These are phyloP conservation scores for Sporothrix sp. DNA, from an alignment of 2,329 filamentous ascomycete genomes.

Conservation along the genomic window DNA sequence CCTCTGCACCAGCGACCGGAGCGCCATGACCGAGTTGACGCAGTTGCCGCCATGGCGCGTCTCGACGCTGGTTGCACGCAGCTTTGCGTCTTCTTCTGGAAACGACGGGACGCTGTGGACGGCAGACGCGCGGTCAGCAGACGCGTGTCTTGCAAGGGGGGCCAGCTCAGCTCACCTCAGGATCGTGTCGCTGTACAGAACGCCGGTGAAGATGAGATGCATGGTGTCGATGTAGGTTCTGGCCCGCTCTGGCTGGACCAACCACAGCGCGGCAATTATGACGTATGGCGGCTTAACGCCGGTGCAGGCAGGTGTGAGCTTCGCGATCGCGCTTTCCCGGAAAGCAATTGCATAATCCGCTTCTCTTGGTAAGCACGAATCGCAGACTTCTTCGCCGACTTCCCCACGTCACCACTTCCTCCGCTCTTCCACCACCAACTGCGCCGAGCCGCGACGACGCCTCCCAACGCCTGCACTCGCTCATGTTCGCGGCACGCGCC, in stretches of 20 bases:
- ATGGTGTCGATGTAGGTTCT: too few relatives aligned
- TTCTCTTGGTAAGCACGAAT: neutral
- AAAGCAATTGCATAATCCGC: constrained; percentile 4
- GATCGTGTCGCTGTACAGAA: constrained; percentile 63
- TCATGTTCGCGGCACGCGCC: constrained; percentile 8
- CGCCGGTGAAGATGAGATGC: constrained; percentile 54
- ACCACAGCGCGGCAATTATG: neutral
- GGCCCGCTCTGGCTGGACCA: too few relatives aligned
- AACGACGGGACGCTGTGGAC: constrained; percentile 50
- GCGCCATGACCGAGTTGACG: constrained; percentile 60
- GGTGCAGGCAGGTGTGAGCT: neutral
- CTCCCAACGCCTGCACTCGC: too few relatives aligned
- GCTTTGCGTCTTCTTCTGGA: constrained; percentile 61
- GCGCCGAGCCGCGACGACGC: neutral
- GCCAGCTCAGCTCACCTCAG: constrained; percentile 54
- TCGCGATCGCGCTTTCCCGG: constrained; percentile 4
- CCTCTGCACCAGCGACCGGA: constrained; percentile 30
- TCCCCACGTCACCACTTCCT: too few relatives aligned
- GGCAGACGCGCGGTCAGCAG: neutral
- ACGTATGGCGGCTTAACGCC: neutral
- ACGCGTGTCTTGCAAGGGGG: neutral
- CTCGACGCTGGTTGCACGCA: constrained; percentile 50
- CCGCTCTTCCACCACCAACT: neutral
- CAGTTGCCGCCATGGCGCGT: constrained; percentile 63
- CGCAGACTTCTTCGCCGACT: too few relatives aligned